Base-by-base conservation (phyloP, 306 rosid species). In the Aeschynomene evenia region DNA sequence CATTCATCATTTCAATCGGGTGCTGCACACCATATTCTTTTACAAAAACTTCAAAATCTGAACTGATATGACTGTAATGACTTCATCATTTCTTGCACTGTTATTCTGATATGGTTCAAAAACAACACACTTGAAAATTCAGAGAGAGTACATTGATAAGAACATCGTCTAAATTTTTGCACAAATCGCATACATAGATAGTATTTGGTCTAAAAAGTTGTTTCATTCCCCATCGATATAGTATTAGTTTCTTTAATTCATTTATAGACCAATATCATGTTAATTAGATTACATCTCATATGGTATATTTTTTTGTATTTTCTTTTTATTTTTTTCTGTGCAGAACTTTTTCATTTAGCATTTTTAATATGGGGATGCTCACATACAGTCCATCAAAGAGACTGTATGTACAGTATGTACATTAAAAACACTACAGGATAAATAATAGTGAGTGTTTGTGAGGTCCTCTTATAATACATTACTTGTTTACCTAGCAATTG, bases 31-130 rank as follows among this genome's bases (percentile, higher is more conserved):
- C n/a, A n/a, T n/a, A n/a, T n/a, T n/a, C n/a, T n/a, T n/a, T n/a
- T 90, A 94, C 74, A 90, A 90, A 85, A 84, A 74, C 83, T 94
- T 85, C 82, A 90, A 84, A 83, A 87, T 90, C 72, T 93, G 51
- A 82, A 42, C 70, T 29, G 73, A 67, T 36, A 36, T 13, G 13
- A 20, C 20, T 59, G 83, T 51, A 12, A 2, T 10, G 43, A 54
- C 31, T 33, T 64, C 14, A 33, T 6, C 14, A 33, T 6, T 57
- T 28, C 63, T 54, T 34, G 26, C 23, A 26, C 40, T 11, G 40
- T 37, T 7, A 40, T 18, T 31, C n/a, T n/a, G 7, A 36, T 71
- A 66, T 69, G 67, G 71, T 64, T 53, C 21, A 59, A 10, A 23
- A 54, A n/a, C 12, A 13, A 16, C 49, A 28, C 33, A 37, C 65